These are phyloP conservation scores for Alternaria brassicae DNA, from an alignment of 2,329 filamentous ascomycete species.

Conservation along the genomic window DNA sequence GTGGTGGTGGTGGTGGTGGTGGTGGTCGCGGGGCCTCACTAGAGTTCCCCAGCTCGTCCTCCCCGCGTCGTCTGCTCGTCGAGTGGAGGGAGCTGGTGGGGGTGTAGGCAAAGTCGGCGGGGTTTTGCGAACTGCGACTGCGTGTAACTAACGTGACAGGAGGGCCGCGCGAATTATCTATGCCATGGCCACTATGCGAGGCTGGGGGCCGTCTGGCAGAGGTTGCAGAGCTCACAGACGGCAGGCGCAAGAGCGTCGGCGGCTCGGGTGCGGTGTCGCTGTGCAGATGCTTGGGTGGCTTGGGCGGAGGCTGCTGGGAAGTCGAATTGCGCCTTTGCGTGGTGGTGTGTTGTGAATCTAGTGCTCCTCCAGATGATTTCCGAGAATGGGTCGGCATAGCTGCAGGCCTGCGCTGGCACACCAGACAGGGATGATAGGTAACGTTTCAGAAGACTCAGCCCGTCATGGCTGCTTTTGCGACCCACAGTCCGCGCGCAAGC, in stretches of 20 bases:
- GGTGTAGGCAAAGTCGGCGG: slow-evolving; percentile 38
- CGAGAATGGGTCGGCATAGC: slow-evolving; percentile 28
- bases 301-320: slow-evolving; percentile 23
- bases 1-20: slow-evolving; percentile 16
- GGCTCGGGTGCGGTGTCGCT: slow-evolving; percentile 34
- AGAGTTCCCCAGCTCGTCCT: slow-evolving; percentile 15
- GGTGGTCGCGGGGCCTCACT: slow-evolving; percentile 26
- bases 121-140: slow-evolving; percentile 32
- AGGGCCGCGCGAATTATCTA: slow-evolving; percentile 59
- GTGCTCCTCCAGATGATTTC: slow-evolving; percentile 23
- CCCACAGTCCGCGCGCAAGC: slow-evolving; percentile 24
- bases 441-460: slow-evolving; percentile 24
- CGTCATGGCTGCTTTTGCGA: slow-evolving; percentile 30
- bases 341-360: slow-evolving; percentile 18
- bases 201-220: slow-evolving; percentile 54
- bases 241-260: slow-evolving; percentile 42
- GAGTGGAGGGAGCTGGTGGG: slow-evolving; percentile 28
- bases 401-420: slow-evolving; percentile 28
- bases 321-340: slow-evolving; percentile 10
- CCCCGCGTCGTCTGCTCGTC: slow-evolving; percentile 24
- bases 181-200: slow-evolving; percentile 58
- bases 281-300: slow-evolving; percentile 32
- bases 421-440: slow-evolving; percentile 27
- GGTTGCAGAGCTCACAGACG: slow-evolving; percentile 32
- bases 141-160: slow-evolving; percentile 59